Evolutionary conservation across 345 rosid species (phyloP), one percentile per base, ranked within the genome.

Genomic region (Murraya paniculata): DNA sequence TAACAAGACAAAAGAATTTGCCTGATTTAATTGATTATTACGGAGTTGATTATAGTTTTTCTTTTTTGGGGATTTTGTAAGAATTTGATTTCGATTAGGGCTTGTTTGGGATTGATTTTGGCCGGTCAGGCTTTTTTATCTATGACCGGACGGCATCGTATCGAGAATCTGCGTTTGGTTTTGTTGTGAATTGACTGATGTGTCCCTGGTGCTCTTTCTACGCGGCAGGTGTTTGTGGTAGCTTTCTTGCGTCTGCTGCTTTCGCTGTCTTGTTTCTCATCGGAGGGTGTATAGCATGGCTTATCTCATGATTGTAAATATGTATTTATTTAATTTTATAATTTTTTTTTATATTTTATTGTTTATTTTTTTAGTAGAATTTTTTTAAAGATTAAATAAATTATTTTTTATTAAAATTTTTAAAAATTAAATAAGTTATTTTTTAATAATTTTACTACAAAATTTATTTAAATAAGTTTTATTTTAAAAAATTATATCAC

Each of bases 181-280:
- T 53, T 18, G 36, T n/a, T 25, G 9, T 30, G 38, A 71, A 55
- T 50, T 71, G 74, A 13, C 64, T 5, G 36, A 14, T 2, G 59
- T 28, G 6, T 64, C 31, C 57, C 9, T 22, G 1, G 10, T 31
- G 30, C 30, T 74, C 45, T 59, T 14, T 48, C 53, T 36, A 68
- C 82, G 82, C 70, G 82, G 79, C 72, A 28, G 41, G 27, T 55
- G 53, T 64, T 19, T 6, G 55, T 3, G 39, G 18, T 11, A 2
- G 72, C 14, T 22, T 19, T n/a, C 57, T 25, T 60, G 9, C 1
- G 14, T 21, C 24, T 8, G 11, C 25, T 19, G 35, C 57, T 53
- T 30, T 38, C 19, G 35, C 10, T 14, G 6, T 28, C 48, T 33
- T 4, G 65, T 33, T 57, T 35, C 45, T 9, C 13, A 9, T 9